Conservation (phyloP, 805 yeast genomes). For the Candida insectalens region DNA sequence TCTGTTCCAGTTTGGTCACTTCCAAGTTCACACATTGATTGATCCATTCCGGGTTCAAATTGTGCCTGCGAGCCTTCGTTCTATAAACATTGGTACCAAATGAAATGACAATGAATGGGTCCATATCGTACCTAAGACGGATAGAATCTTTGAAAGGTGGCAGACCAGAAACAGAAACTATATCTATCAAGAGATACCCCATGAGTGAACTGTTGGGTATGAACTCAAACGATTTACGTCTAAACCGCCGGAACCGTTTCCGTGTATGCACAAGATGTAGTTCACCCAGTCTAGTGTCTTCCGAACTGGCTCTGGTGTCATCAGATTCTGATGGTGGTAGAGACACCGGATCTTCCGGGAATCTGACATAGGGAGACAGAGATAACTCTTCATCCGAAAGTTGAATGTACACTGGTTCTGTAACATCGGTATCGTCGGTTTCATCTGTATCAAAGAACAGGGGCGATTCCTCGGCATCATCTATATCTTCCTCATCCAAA, state of each 20-base stretch:
- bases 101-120: constrained; percentile 87
- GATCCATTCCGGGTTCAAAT: constrained; percentile 63
- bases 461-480: background rate
- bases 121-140: constrained; percentile 84
- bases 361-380: background rate
- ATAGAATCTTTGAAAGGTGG: constrained; percentile 71
- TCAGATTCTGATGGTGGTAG: background rate
- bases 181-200: constrained; percentile 74
- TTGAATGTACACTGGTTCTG: background rate
- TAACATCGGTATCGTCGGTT: background rate
- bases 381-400: background rate
- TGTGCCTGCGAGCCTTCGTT: constrained; percentile 78
- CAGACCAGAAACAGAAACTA: constrained; percentile 61
- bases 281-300: background rate
- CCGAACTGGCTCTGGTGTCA: background rate
- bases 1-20: constrained; percentile 52
- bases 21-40: constrained; percentile 78
- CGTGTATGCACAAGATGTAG: background rate
- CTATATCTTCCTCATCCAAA: background rate
- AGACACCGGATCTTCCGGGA: background rate
- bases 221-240: background rate
- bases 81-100: constrained; percentile 83
- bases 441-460: background rate
- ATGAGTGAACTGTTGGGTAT: constrained; percentile 7
- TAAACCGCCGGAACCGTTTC: no score